These are phyloP conservation scores for Bullera alba DNA, from an alignment of 768 basidiomycete species.

Conservation along the genomic window DNA sequence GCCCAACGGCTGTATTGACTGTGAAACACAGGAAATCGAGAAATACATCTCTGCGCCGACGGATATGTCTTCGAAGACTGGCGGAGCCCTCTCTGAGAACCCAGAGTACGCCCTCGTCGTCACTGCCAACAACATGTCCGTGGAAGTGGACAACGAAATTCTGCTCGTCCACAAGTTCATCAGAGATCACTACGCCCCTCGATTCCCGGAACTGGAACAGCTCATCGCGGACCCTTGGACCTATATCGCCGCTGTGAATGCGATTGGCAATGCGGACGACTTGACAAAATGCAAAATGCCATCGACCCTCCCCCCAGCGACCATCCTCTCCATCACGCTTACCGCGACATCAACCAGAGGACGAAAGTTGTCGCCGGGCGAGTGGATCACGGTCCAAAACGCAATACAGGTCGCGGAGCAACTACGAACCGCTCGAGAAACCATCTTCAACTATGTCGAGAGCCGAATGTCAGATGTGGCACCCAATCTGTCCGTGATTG, in stretches of 20 bases:
- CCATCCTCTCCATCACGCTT: constrained; percentile 92
- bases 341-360: constrained; percentile 89
- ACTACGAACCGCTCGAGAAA: constrained; percentile 81
- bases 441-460: constrained; percentile 99
- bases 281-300: constrained; percentile 76
- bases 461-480: constrained; percentile 97
- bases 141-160: constrained; percentile 97
- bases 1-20: not conserved
- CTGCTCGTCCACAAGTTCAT: constrained; percentile 99
- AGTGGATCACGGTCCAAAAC: constrained; percentile 73
- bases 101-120: constrained; percentile 96
- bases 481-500: constrained; percentile 95
- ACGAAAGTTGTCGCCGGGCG: constrained; percentile 58
- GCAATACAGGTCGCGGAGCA: constrained; percentile 85
- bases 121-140: constrained; percentile 92
- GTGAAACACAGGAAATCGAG: constrained; percentile 65
- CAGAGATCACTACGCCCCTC: constrained; percentile 88
- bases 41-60: constrained; percentile 76
- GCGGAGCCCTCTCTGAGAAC: constrained; percentile 66
- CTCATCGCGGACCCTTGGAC: constrained; percentile 84
- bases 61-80: constrained; percentile 64
- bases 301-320: constrained; percentile 73
- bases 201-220: constrained; percentile 95
- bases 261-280: constrained; percentile 79
- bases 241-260: constrained; percentile 85